Evolutionary conservation across 768 basidiomycete genomes (phyloP).

Genomic region (Steccherinum ochraceum): DNA sequence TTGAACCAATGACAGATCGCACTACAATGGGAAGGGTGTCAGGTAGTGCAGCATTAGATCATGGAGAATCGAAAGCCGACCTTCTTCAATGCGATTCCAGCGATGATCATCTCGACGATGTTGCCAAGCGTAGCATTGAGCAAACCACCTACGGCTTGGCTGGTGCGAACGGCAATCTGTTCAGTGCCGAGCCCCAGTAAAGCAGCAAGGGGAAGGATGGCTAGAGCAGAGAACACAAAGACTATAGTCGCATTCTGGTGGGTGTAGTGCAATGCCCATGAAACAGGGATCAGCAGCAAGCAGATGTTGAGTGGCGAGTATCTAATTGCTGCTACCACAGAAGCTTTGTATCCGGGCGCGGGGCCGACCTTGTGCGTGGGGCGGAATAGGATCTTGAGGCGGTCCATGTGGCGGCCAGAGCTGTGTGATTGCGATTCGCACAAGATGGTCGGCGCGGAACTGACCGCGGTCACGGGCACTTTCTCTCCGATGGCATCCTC

Average conservation of each 20-base stretch:
- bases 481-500: neutral
- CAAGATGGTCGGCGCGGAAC: neutral
- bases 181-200: conserved; percentile 48
- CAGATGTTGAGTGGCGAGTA: conserved; percentile 38
- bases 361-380: conserved; percentile 28
- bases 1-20: conserved; percentile 48
- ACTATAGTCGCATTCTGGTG: conserved; percentile 39
- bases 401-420: neutral
- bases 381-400: conserved; percentile 15
- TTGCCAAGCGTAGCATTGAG: conserved; percentile 50
- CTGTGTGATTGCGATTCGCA: neutral
- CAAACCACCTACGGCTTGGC: conserved; percentile 44
- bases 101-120: conserved; percentile 46
- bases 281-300: conserved; percentile 43
- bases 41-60: conserved; percentile 20
- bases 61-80: conserved; percentile 3
- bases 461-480: neutral
- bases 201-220: conserved; percentile 46
- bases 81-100: conserved; percentile 32
- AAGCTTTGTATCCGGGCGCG: conserved; percentile 28
- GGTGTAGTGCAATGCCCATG: conserved; percentile 41
- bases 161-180: conserved; percentile 42
- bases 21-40: too few species aligned
- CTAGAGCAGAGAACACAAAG: conserved; percentile 42
- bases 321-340: conserved; percentile 24